Evolutionary conservation across 768 basidiomycete species (phyloP), one percentile per base, ranked within the genome.

Genomic region (Russula vinacea): DNA sequence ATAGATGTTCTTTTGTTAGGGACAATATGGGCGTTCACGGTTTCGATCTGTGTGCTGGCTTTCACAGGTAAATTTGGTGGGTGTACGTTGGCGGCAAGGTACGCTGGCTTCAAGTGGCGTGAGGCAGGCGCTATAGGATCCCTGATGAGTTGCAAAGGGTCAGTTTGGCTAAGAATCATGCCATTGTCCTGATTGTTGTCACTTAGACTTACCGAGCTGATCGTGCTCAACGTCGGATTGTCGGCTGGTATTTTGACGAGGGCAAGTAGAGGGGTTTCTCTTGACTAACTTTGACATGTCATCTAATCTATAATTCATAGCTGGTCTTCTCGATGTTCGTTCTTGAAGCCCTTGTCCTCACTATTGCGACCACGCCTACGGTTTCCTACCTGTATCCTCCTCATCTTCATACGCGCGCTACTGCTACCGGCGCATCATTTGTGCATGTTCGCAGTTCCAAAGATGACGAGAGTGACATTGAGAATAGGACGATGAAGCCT

Each of bases 101-200:
- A 81, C 35, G 69, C 86, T 9, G 87, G 88, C 0, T 98, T 92
- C 75, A 81, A 76, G 10, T 88, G 84, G 84, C 80, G 96, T 42
- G 96, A 98, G 71, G 76, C 88, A 0, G 80, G 84, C 40, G 86
- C 94, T 0, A 88, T 98, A 56, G 97, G 97, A 0, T 86, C 90
- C 16, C 74, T 98, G 57, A 98, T 99, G 95, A 90, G 88, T 71
- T 96, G 94, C 73, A 95, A 98, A 81, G 94, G 93, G 89, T 89
- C 62, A 40, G 79, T 57, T 60, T 33, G 44, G 17, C 11, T 24
- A 59, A 55, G 9, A 37, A 1, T 11, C 1, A n/a, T 14, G 24
- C n/a, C 29, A 29, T 1, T 19, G 13, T 24, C 2, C 49, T 58
- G 32, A 57, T 44, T 3, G 14, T 5, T 14, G 7, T 49, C n/a